These are phyloP conservation scores for Candida smagusa DNA, from an alignment of 1,139 yeast species.

Conservation along the genomic window DNA sequence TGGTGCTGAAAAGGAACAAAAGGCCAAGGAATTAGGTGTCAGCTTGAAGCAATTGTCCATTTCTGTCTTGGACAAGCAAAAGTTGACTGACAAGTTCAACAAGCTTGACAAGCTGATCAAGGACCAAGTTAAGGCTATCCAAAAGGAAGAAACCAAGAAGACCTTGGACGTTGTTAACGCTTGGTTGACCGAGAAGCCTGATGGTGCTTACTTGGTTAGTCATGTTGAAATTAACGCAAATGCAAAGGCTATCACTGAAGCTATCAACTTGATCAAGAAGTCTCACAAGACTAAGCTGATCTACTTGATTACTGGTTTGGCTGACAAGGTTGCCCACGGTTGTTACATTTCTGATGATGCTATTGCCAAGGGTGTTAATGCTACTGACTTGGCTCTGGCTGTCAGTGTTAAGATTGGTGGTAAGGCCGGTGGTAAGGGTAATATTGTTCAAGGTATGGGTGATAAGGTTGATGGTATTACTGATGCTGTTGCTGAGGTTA, in stretches of 20 bases:
- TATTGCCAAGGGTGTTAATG: slow-evolving; percentile 68
- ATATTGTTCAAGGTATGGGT: slow-evolving; percentile 96
- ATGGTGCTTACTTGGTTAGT: slow-evolving; percentile 57
- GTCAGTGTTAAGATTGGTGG: slow-evolving; percentile 86
- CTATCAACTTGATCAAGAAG: slow-evolving; percentile 79
- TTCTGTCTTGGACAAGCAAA: slow-evolving; percentile 77
- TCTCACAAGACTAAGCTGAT: slow-evolving; percentile 73
- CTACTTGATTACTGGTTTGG: slow-evolving; percentile 76
- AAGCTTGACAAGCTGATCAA: slow-evolving; percentile 81
- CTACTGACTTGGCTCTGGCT: slow-evolving; percentile 67
- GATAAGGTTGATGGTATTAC: slow-evolving; percentile 68
- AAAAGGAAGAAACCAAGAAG: slow-evolving; percentile 82
- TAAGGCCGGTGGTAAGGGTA: slow-evolving; percentile 97
- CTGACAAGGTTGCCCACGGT: slow-evolving; percentile 89
- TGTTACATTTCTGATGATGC: slow-evolving; percentile 80
- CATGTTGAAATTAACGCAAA: slow-evolving; percentile 73
- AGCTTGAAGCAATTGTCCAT: slow-evolving; percentile 77
- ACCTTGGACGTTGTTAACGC: slow-evolving; percentile 75
- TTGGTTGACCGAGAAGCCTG: slow-evolving; percentile 48
- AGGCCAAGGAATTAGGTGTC: slow-evolving; percentile 79
- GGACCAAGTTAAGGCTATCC: slow-evolving; percentile 82
- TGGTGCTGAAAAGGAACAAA: slow-evolving; percentile 72
- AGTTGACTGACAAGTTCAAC: slow-evolving; percentile 68
- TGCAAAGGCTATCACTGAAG: slow-evolving; percentile 93
- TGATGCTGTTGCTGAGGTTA: slow-evolving; percentile 70